Percentiles rank a stretch among this genome's conserved stretches.
Evolutionary conservation across 2,329 filamentous ascomycete species (phyloP).

Genomic region (Aspergillus calidoustus): DNA sequence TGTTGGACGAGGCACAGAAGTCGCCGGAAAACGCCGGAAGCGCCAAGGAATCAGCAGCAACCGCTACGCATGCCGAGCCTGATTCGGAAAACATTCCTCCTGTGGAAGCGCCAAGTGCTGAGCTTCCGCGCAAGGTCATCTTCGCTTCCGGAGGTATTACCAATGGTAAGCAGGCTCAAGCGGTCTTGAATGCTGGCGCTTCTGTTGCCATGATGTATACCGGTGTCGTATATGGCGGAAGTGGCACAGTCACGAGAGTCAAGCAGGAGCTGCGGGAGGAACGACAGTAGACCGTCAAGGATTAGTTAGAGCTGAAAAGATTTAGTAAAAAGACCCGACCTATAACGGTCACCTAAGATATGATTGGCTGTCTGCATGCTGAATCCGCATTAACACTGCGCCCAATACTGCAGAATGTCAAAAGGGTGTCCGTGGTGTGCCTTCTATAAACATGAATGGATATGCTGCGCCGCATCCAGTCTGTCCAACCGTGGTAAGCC

Average conservation of each 20-base stretch:
- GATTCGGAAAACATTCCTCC: conserved; percentile 26
- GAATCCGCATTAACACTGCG: neutral
- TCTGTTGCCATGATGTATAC: conserved; percentile 94
- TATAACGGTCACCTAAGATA: neutral
- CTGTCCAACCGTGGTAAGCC: neutral
- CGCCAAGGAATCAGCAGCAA: conserved; percentile 17
- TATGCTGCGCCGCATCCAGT: neutral
- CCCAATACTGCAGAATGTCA: neutral
- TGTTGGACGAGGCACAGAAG: conserved; percentile 61
- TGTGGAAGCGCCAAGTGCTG: conserved; percentile 22
- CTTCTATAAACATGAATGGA: neutral
- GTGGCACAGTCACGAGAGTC: conserved; percentile 62
- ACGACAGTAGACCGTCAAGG: conserved; percentile 11
- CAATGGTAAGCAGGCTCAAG: conserved; percentile 79
- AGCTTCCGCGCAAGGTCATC: conserved; percentile 68
- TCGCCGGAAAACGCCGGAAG: conserved; percentile 20
- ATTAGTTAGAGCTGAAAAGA: neutral
- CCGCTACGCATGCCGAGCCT: conserved; percentile 26
- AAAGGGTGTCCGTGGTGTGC: neutral
- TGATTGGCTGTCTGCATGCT: neutral
- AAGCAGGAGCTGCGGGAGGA: conserved; percentile 53
- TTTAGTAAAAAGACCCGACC: neutral
- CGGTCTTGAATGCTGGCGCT: conserved; percentile 85
- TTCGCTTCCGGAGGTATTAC: conserved; percentile 95
- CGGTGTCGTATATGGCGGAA: conserved; percentile 66